Conservation (phyloP, 2,329 filamentous ascomycete genomes). For the Diplodia seriata region DNA sequence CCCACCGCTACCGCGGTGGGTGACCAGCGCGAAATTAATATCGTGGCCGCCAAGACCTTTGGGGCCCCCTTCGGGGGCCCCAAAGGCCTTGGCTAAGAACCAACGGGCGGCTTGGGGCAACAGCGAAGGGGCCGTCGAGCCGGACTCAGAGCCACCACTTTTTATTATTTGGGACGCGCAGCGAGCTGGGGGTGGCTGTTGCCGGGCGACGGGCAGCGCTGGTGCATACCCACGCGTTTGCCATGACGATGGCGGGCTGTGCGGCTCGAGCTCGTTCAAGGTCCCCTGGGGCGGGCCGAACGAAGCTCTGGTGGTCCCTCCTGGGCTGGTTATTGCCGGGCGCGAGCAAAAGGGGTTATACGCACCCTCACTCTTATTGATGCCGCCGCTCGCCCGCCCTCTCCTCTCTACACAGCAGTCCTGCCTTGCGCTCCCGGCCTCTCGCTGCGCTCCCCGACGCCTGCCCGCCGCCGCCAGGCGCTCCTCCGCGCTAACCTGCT, state of each 20-base stretch:
- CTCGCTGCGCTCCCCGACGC: constrained; percentile 23
- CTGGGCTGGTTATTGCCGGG: constrained; percentile 22
- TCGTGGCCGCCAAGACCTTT: no score
- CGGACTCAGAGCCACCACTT: neutral
- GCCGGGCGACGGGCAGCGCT: constrained; percentile 6
- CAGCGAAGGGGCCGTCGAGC: neutral
- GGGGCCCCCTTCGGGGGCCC: no score
- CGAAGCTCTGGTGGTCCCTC: constrained; percentile 17
- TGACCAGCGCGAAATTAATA: no score
- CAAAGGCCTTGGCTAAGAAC: no score
- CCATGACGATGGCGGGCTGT: constrained; percentile 27
- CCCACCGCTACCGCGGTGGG: no score
- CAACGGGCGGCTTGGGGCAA: constrained; percentile 3
- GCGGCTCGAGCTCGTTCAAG: constrained; percentile 24
- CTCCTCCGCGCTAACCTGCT: constrained; percentile 32
- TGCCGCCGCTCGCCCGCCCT: constrained; percentile 17
- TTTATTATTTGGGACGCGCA: no score
- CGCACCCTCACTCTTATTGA: constrained; percentile 21
- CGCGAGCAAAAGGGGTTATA: constrained; percentile 25
- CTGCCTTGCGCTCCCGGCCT: neutral
- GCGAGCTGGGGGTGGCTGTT: neutral
- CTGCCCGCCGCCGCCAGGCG: constrained; percentile 12
- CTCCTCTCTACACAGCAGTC: neutral
- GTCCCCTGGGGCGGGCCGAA: constrained; percentile 7
- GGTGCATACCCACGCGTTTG: neutral